Evolutionary conservation across 495 filamentous ascomycete species (phyloP).

Genomic region (Peziza echinospora): DNA sequence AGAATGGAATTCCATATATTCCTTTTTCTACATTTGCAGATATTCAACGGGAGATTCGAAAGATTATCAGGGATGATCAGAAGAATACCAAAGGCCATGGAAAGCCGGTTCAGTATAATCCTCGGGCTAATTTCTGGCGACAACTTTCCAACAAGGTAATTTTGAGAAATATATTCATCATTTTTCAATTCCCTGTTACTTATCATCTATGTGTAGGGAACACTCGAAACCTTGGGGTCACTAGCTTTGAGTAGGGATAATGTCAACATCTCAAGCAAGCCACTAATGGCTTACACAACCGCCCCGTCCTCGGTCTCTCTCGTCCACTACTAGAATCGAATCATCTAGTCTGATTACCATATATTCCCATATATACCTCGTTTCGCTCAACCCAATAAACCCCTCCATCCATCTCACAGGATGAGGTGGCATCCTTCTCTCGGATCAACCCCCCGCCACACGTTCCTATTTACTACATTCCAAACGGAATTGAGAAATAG

Average conservation of each 20-base stretch:
- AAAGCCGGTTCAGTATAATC: slow-evolving; percentile 42
- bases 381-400: too few species aligned
- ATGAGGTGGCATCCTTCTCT: too few species aligned
- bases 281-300: background rate
- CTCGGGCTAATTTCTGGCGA: slow-evolving; percentile 50
- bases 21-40: slow-evolving; percentile 47
- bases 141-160: slow-evolving; percentile 32
- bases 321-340: too few species aligned
- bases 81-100: slow-evolving; percentile 43
- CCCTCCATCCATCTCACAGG: too few species aligned
- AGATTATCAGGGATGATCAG: slow-evolving; percentile 38
- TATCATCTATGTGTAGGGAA: background rate
- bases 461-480: too few species aligned
- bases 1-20: slow-evolving; percentile 40
- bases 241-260: background rate
- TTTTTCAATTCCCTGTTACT: background rate
- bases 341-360: too few species aligned
- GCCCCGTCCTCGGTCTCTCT: background rate
- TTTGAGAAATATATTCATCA: background rate
- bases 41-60: slow-evolving; percentile 41
- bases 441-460: too few species aligned
- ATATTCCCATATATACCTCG: too few species aligned
- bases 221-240: background rate
- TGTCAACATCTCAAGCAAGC: background rate
- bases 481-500: too few species aligned